Evolutionary conservation across 2,329 filamentous ascomycete species (phyloP).

Genomic region (Cytospora schulzeri): DNA sequence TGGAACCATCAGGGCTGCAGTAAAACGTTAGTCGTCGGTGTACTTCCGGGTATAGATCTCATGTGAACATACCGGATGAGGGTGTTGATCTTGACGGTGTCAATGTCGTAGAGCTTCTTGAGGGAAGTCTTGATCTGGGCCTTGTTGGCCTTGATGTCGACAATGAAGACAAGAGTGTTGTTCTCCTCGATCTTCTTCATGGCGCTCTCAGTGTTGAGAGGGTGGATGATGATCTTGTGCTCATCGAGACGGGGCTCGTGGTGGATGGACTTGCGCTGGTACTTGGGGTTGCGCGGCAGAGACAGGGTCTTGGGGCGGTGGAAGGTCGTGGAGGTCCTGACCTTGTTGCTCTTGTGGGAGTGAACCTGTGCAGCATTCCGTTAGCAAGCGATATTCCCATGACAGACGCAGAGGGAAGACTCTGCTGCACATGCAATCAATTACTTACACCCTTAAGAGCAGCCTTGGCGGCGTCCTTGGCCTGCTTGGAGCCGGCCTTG

Average conservation of each 20-base stretch:
- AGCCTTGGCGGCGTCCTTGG: constrained; percentile 92
- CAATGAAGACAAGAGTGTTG: constrained; percentile 99
- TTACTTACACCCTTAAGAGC: constrained; percentile 89
- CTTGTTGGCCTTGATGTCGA: constrained; percentile 98
- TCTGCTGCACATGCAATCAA: neutral
- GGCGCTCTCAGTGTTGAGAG: constrained; percentile 98
- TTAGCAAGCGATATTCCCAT: neutral
- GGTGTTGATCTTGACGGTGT: constrained; percentile 99
- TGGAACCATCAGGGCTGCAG: constrained; percentile 84
- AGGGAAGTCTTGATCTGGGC: constrained; percentile 97
- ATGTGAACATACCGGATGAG: constrained; percentile 76
- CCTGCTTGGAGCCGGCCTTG: constrained; percentile 76
- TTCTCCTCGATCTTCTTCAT: constrained; percentile 99
- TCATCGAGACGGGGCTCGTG: constrained; percentile 90
- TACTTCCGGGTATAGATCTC: neutral
- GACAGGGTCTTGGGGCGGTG: constrained; percentile 96
- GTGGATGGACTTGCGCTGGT: constrained; percentile 93
- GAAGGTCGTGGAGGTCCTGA: constrained; percentile 91
- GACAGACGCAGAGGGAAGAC: neutral
- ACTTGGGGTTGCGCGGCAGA: constrained; percentile 89
- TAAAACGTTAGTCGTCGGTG: constrained; percentile 25
- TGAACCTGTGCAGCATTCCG: constrained; percentile 44
- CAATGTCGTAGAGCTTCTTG: constrained; percentile 99
- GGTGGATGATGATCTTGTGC: constrained; percentile 97
- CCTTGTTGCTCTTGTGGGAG: constrained; percentile 86